Base-by-base conservation (phyloP, 2,329 filamentous ascomycete species). In the Nothopassalora personata region DNA sequence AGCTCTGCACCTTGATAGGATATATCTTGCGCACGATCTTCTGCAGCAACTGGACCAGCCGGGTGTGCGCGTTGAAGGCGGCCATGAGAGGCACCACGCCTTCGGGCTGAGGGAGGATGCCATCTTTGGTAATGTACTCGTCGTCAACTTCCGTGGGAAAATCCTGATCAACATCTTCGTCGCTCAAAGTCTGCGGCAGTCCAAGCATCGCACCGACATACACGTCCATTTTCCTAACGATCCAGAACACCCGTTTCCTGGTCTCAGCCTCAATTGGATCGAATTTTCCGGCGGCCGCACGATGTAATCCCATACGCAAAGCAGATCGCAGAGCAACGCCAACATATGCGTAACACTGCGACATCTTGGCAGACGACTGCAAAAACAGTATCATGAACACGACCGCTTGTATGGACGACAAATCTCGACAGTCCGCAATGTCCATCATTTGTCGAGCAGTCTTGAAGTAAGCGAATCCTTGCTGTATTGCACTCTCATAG, bases 101-200 rank as follows among this genome's bases (percentile, higher is more conserved):
- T 31, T 80, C 71, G 3, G 83, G 83, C 76, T 84, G 82, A 1
- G 81, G 77, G 53, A 76, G 65, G n/a, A 77, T 78, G 46, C 76
- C 76, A 27, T 74, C 74, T 59, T 76, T 74, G 5, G 78, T 81
- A 55, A 81, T 78, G 65, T 76, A 80, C 57, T 80, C 78, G 57
- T 81, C 79, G 59, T 97, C 94, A 18, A 90, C 89, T 74, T 97
- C 91, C 31, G 86, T 86, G 0, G 94, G 94, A 72, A 91, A 96
- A 71, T 97, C 94, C 50, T 89, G 86, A 66, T 92, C 86, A 45
- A 97, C 85, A 68, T 81, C 79, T 18, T 80, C 78, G 43, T 79
- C 78, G 55, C 75, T 76, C 27, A 81, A 60, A 9, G 77, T 80
- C 43, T 76, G 74, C 7, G 79, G 79, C 43, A 81, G 67, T 7